phyloP scores from a whole-genome alignment of 768 basidiomycete species.

The Rhodosporidiobolus sp. region DNA sequence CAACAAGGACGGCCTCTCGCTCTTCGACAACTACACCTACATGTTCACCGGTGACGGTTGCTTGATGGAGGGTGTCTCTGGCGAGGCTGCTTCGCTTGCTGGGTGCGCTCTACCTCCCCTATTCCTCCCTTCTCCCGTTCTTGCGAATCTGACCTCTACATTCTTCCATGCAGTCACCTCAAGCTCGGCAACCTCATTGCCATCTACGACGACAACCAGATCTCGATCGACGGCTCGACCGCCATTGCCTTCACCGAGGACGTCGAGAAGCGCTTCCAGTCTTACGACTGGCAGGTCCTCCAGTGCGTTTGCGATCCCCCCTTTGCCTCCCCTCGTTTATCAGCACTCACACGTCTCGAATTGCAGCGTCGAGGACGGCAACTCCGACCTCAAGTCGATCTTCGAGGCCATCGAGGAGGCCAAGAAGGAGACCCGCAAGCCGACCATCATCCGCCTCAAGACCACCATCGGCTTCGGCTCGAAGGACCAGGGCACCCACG shows the following conservation, averaged over 20 bases:
- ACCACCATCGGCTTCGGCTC: constrained; percentile 95
- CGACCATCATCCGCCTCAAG: constrained; percentile 58
- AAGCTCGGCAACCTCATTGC: constrained; percentile 89
- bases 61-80: constrained; percentile 93
- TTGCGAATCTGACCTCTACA: not conserved
- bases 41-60: constrained; percentile 94
- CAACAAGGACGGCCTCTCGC: constrained; percentile 76
- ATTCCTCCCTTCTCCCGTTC: not conserved
- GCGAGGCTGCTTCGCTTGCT: constrained; percentile 85
- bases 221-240: constrained; percentile 94
- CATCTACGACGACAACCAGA: constrained; percentile 95
- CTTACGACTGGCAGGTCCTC: constrained; percentile 94
- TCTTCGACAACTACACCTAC: constrained; percentile 54
- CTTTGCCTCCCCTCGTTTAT: constrained; percentile 54
- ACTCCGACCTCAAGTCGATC: constrained; percentile 72
- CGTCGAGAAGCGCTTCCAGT: constrained; percentile 76
- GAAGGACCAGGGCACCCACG: constrained; percentile 86
- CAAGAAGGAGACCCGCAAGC: constrained; percentile 71
- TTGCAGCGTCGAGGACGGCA: constrained; percentile 30
- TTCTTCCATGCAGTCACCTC: constrained; percentile 57
- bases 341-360: constrained; percentile 41
- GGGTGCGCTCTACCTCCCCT: constrained; percentile 53
- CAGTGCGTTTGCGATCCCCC: constrained; percentile 62
- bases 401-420: constrained; percentile 74
- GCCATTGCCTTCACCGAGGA: constrained; percentile 90